phyloP scores from a whole-genome alignment of 2,329 filamentous ascomycete genomes.

The Myriosclerotinia scirpicola region DNA sequence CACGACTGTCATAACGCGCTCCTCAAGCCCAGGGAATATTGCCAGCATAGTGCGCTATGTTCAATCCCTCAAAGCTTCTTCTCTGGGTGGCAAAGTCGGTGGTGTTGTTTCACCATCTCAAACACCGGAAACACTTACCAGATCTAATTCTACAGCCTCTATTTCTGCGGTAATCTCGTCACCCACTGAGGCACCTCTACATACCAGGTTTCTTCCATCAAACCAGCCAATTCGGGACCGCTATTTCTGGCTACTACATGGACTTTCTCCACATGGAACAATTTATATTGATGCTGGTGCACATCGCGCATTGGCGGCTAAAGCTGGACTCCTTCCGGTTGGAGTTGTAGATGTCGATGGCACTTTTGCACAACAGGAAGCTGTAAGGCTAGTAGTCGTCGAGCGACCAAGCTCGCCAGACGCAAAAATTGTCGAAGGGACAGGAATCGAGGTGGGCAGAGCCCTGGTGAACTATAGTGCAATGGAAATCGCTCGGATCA shows the following conservation, averaged over 20 bases:
- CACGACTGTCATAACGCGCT: constrained; percentile 91
- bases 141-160: constrained; percentile 24
- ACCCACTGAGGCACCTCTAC: constrained; percentile 59
- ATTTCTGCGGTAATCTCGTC: constrained; percentile 26
- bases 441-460: constrained; percentile 73
- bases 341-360: constrained; percentile 91
- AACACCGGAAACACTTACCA: constrained; percentile 27
- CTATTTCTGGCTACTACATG: constrained; percentile 96
- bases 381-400: constrained; percentile 81
- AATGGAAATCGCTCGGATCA: constrained; percentile 78
- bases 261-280: constrained; percentile 84
- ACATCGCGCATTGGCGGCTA: constrained; percentile 73
- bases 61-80: constrained; percentile 55
- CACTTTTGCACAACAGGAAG: constrained; percentile 86
- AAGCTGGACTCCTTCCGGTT: constrained; percentile 84
- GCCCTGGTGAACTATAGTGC: constrained; percentile 93
- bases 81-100: constrained; percentile 24
- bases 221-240: constrained; percentile 83
- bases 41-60: constrained; percentile 80
- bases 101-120: constrained; percentile 29
- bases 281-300: constrained; percentile 93
- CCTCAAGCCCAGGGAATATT: constrained; percentile 91
- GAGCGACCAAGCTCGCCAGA: constrained; percentile 49
- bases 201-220: constrained; percentile 90
- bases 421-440: constrained; percentile 51